Conservation (phyloP, 2,329 filamentous ascomycete genomes). For the Gliomastix tumulicola region DNA sequence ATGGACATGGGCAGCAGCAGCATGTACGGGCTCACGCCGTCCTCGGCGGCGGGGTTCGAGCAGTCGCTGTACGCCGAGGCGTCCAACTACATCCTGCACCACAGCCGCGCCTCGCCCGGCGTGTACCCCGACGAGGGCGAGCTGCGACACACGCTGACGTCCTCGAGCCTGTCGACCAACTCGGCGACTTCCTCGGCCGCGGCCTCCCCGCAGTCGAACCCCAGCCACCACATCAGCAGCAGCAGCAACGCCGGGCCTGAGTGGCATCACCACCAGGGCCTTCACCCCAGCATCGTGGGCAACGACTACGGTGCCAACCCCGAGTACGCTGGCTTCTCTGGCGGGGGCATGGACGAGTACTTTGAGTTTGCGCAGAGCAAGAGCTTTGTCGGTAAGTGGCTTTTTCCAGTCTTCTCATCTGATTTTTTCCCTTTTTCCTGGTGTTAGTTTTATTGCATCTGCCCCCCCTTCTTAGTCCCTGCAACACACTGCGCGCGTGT, state of each 20-base stretch:
- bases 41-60: conserved; percentile 35
- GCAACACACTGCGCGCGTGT: too few relatives aligned
- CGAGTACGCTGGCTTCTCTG: conserved; percentile 48
- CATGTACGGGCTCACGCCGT: conserved; percentile 22
- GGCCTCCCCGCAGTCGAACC: conserved; percentile 59
- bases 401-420: too few relatives aligned
- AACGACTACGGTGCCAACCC: conserved; percentile 44
- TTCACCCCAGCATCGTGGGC: conserved; percentile 58
- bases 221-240: conserved; percentile 48
- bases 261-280: conserved; percentile 42
- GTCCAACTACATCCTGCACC: conserved; percentile 34
- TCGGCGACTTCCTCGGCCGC: conserved; percentile 59
- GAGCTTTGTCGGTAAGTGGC: conserved; percentile 53
- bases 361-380: conserved; percentile 43
- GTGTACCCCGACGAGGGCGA: conserved; percentile 45
- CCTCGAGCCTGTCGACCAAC: conserved; percentile 53
- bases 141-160: conserved; percentile 39
- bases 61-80: conserved; percentile 39
- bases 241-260: conserved; percentile 47
- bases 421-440: conserved; percentile 4
- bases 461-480: too few relatives aligned
- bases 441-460: too few relatives aligned
- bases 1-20: conserved; percentile 40
- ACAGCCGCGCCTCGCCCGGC: conserved; percentile 36
- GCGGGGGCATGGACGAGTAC: conserved; percentile 39